Base-by-base conservation (phyloP, 345 rosid genomes). In the Gossypium herbaceum region DNA sequence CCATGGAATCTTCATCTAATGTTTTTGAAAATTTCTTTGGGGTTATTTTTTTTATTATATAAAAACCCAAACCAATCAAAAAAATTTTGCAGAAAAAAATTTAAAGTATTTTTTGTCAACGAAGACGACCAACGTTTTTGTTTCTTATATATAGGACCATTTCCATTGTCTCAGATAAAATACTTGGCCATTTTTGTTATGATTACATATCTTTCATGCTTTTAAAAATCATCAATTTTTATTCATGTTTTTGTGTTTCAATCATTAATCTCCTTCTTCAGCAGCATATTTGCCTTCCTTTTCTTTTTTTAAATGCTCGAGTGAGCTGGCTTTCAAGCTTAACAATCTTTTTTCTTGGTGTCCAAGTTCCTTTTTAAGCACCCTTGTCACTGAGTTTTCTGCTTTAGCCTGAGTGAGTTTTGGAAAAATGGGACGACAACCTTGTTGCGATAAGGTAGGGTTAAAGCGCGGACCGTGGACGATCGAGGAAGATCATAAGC, bases 401-500 rank as follows among this genome's bases (percentile, higher is more conserved):
- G 34, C 27, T 16, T 16, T 27, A 13, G 22, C 58, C 58, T 24
- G 45, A 34, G 41, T 48, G 20, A 4, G 7, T 19, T 44, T 4
- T 11, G 22, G 15, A 27, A 57, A 71, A 76, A 90, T 91, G 95
- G 99, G 98, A 81, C 88, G 99, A 52, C 85, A 86, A 77, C 99
- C 99, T 74, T 95, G 99, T 47, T 95, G 99, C 79, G 96, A 95
- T 51, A 95, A 92, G 80, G 84, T 90, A 67, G 99, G 99, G 68
- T 71, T 95, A 77, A 92, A 93, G 79, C 82, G 97, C 75, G 99
- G 99, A 78, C 98, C 99, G 55, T 95, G 99, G 99, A 91, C 98
- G 1, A 81, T 90, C 55, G 99, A 95, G 79, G 99, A 95, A 83
- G 99, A 95, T 81, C 97, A 88, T 68, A 91, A 89, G 84, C 99